These are phyloP conservation scores for Agaricales sp. DNA, from an alignment of 1,284 basidiomycete genomes.

Conservation along the genomic window DNA sequence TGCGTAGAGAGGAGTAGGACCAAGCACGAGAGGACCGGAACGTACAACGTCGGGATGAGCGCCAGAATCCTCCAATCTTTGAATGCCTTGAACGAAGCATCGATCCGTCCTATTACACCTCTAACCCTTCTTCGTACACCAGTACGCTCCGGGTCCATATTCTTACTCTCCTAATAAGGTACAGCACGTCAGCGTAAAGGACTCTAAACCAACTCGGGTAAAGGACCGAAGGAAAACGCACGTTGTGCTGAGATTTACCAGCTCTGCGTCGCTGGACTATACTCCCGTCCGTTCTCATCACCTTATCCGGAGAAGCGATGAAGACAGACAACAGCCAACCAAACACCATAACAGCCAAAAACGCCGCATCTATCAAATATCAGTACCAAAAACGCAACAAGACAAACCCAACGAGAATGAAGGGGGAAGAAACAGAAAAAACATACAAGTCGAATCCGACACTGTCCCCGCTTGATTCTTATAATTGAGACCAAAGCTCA, in stretches of 20 bases:
- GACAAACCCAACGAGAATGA: too few species aligned
- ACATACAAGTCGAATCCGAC: neutral
- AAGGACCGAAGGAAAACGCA: too few species aligned
- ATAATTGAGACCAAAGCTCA: constrained; percentile 40
- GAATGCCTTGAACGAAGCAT: neutral
- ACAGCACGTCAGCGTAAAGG: too few species aligned
- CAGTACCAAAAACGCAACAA: too few species aligned
- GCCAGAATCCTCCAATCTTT: neutral
- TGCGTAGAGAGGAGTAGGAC: too few species aligned
- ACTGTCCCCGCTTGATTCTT: neutral
- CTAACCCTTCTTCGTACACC: too few species aligned
- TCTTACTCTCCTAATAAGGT: too few species aligned
- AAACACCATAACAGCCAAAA: constrained; percentile 22
- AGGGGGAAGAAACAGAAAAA: too few species aligned
- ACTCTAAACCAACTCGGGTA: too few species aligned
- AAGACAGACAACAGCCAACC: constrained; percentile 22
- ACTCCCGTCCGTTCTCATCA: constrained; percentile 24
- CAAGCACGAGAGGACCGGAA: neutral
- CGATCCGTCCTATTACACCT: neutral
- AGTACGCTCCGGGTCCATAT: too few species aligned
- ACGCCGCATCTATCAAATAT: constrained; percentile 23
- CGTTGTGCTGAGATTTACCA: too few species aligned
- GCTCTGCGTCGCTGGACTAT: neutral
- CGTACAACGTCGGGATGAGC: neutral
- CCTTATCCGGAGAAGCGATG: constrained; percentile 24